Evolutionary conservation across 1,284 basidiomycete species (phyloP).

Genomic region (Filobasidium uniguttulatum): DNA sequence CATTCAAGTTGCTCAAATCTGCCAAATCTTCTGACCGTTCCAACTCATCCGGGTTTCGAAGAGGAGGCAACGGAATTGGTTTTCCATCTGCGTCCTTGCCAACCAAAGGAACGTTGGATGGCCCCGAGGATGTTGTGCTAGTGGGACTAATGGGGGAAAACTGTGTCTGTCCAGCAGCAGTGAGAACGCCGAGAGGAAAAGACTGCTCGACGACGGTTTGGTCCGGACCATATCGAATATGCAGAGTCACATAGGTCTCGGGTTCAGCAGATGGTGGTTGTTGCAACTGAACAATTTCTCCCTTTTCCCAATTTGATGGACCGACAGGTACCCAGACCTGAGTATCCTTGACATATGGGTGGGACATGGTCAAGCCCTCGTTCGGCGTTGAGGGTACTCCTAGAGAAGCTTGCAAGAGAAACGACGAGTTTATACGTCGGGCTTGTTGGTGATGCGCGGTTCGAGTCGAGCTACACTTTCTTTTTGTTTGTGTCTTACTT

Average conservation of each 20-base stretch:
- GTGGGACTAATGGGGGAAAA: constrained; percentile 1
- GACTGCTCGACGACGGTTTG: constrained; percentile 22
- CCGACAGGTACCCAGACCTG: constrained; percentile 36
- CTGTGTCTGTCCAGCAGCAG: constrained; percentile 19
- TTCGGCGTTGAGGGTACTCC: too few relatives aligned
- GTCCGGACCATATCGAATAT: constrained; percentile 20
- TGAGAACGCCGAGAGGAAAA: constrained; percentile 26
- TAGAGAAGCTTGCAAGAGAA: too few relatives aligned
- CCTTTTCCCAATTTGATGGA: constrained; percentile 33
- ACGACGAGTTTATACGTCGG: too few relatives aligned
- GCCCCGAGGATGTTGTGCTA: neutral
- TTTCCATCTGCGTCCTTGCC: constrained; percentile 13
- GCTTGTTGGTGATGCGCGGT: too few relatives aligned
- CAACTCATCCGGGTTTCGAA: constrained; percentile 89
- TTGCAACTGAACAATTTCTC: constrained; percentile 28
- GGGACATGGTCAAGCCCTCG: constrained; percentile 22
- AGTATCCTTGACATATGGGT: constrained; percentile 34
- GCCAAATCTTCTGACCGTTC: constrained; percentile 97
- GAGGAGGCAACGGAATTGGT: constrained; percentile 53
- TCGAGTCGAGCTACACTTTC: too few relatives aligned
- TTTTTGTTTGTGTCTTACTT: too few relatives aligned
- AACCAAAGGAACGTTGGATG: neutral
- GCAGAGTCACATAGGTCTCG: constrained; percentile 23
- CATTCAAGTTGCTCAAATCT: constrained; percentile 93
- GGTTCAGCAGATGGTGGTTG: constrained; percentile 18